phyloP scores from a whole-genome alignment of 2,329 filamentous ascomycete genomes.

The Exophiala sp. region DNA sequence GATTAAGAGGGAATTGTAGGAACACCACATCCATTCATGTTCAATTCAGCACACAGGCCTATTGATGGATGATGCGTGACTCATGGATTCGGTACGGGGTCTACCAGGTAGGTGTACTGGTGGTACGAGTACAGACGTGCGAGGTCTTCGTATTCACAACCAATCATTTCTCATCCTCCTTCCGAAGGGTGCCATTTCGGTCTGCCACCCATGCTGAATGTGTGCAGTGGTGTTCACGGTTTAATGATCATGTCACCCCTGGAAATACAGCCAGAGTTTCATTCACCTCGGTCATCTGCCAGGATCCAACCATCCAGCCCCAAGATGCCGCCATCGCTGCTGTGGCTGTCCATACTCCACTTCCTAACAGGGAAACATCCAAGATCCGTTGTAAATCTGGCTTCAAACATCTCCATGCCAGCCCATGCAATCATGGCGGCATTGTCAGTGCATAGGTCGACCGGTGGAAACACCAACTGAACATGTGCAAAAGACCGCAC shows the following conservation, averaged over 20 bases:
- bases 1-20: no score
- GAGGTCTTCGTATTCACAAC: not conserved
- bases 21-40: no score
- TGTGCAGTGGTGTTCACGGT: not conserved
- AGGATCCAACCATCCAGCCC: conserved; percentile 54
- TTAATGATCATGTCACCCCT: not conserved
- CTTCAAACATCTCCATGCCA: conserved; percentile 84
- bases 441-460: conserved; percentile 83
- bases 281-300: not conserved
- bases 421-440: conserved; percentile 97
- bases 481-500: conserved; percentile 63
- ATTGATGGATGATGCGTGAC: no score
- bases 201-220: not conserved
- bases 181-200: not conserved
- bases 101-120: no score
- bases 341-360: conserved; percentile 68
- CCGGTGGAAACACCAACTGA: conserved; percentile 68
- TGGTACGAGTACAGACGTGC: no score
- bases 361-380: conserved; percentile 59
- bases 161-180: not conserved
- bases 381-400: conserved; percentile 65
- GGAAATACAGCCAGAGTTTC: not conserved
- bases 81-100: not conserved
- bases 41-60: no score
- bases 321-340: conserved; percentile 64